phyloP scores from a whole-genome alignment of 371 early-diverging fungal species.

The Mortierella sp. region DNA sequence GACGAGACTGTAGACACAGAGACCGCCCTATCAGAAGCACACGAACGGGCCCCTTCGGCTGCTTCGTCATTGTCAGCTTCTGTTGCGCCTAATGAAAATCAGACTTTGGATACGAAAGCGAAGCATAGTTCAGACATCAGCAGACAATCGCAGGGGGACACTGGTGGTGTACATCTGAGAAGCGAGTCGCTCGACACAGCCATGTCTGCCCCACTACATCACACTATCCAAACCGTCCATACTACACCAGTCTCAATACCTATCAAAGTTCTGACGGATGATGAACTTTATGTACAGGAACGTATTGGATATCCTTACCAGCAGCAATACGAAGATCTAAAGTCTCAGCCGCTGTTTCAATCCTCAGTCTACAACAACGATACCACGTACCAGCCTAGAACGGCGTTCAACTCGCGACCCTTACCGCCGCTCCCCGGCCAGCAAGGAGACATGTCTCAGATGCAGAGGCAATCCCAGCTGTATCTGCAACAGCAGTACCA shows the following conservation, averaged over 20 bases:
- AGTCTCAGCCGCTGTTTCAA: not conserved
- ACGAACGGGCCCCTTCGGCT: constrained; percentile 1
- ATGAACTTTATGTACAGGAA: not conserved
- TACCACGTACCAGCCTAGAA: not conserved
- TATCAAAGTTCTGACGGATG: not conserved
- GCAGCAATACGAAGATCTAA: not conserved
- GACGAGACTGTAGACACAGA: not conserved
- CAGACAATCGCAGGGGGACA: not conserved
- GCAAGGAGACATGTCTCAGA: not conserved
- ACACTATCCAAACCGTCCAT: constrained; percentile 11
- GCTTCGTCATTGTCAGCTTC: not conserved
- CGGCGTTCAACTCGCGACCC: not conserved
- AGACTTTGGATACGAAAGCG: not conserved
- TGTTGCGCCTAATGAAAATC: not conserved
- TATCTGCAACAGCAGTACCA: constrained; percentile 3
- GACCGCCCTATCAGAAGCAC: not conserved
- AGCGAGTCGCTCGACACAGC: not conserved
- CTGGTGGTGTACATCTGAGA: not conserved
- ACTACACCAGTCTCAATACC: constrained; percentile 3
- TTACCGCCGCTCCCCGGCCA: constrained; percentile 9
- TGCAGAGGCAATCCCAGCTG: constrained; percentile 4
- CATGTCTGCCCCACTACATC: not conserved
- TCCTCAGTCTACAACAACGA: not conserved
- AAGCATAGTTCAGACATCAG: not conserved
- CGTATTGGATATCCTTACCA: not conserved